A percentile compares a stretch with the other conserved stretches of the same genome.
phyloP scores from a whole-genome alignment of 306 rosid genomes.

The Abrus precatorius region DNA sequence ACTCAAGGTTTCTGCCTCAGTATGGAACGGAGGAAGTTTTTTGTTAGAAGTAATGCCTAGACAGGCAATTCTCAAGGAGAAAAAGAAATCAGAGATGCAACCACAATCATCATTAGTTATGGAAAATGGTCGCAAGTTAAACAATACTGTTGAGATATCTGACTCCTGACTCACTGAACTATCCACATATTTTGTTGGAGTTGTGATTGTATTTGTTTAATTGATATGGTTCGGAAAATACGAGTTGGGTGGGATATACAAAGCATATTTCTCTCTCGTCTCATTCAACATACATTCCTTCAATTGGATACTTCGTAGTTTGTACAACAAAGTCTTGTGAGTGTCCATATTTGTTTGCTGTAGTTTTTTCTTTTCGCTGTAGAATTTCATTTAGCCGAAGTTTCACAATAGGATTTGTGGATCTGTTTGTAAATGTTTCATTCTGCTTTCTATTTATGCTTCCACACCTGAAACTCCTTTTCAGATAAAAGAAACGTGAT shows the following conservation, averaged over 20 bases:
- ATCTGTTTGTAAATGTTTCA: background rate
- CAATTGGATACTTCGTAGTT: background rate
- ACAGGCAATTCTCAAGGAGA: constrained; percentile 84
- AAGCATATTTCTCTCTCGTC: background rate
- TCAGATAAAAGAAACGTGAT: background rate
- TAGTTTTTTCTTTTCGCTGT: too few relatives aligned
- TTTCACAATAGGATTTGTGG: too few relatives aligned
- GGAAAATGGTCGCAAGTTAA: constrained; percentile 21
- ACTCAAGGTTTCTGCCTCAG: constrained; percentile 82
- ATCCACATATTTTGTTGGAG: background rate
- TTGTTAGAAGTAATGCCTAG: constrained; percentile 91
- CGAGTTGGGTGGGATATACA: background rate
- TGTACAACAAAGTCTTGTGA: too few relatives aligned
- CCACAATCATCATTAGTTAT: constrained; percentile 48
- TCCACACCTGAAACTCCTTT: too few relatives aligned
- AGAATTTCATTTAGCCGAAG: too few relatives aligned
- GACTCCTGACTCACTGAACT: constrained; percentile 17
- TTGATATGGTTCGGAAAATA: constrained; percentile 14
- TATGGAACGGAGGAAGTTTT: constrained; percentile 92
- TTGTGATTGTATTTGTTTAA: constrained; percentile 18
- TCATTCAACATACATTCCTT: constrained; percentile 7
- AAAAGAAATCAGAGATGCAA: constrained; percentile 64
- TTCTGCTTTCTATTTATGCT: background rate
- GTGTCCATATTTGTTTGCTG: too few relatives aligned
- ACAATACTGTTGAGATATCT: constrained; percentile 5